Base-by-base conservation (phyloP, 1,284 basidiomycete species). In the Thecaphora frezii region DNA sequence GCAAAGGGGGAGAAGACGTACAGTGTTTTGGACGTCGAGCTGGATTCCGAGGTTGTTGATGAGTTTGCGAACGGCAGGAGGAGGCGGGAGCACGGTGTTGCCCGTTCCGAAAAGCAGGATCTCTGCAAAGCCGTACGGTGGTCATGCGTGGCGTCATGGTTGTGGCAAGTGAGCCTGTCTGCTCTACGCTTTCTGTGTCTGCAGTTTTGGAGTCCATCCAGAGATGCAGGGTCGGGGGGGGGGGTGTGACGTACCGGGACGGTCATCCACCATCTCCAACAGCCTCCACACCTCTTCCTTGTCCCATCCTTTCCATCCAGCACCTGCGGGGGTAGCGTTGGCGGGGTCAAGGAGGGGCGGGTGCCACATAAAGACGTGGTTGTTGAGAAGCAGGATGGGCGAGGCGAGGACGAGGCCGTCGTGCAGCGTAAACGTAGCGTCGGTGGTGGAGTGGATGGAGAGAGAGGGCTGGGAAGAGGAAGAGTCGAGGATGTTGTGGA, bases 21-120 rank as follows among this genome's bases (percentile, higher is more conserved):
- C 93, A 44, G 92, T 92, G 76, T 93, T 90, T 87, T 94, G 91
- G n/a, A 91, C 84, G 68, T 97, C 94, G 44, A 93, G 81, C 73
- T 93, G 91, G 58, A 97, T 90, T 7, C 93, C 93, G 37, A 92
- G 78, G 38, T 84, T 82, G 58, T 84, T 89, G 43, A 97, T 74
- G 78, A 91, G 86, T 40, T 85, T 82, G 19, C 87, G 83, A 22
- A 97, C 79, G 24, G 80, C 80, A 5, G 84, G 83, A 16, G 93
- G 93, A 1, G 88, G 86, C 46, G 89, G 87, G 3, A 86, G 80
- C 13, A 89, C 85, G 8, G 83, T 84, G 60, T 83, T 83, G 0
- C 94, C 94, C 0, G 93, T 97, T 0, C 93, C 93, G 19, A 97
- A 82, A 3, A 97, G 79, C 19, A 97, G 80, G 28, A 97, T 90